Conservation (phyloP, 1,284 basidiomycete genomes). For the Somion occarium region DNA sequence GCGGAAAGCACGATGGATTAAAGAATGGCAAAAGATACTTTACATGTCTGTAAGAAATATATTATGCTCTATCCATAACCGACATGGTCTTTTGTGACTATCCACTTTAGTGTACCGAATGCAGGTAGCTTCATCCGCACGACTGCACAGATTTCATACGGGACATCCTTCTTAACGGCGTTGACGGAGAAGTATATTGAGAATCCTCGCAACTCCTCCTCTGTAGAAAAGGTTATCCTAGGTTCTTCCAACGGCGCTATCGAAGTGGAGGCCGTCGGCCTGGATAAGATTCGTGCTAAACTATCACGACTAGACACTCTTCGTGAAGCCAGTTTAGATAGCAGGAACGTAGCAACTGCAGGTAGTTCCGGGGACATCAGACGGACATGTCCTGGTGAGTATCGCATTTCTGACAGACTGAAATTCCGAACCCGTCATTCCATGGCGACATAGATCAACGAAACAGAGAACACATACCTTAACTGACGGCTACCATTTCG, state of each 20-base stretch:
- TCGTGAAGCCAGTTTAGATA: constrained; percentile 76
- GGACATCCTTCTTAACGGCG: constrained; percentile 72
- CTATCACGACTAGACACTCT: constrained; percentile 66
- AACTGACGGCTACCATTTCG: neutral
- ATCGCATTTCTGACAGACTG: neutral
- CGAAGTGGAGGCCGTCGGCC: constrained; percentile 80
- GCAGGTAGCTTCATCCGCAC: constrained; percentile 76
- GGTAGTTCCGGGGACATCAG: constrained; percentile 52
- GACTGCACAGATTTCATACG: constrained; percentile 50
- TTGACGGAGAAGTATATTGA: constrained; percentile 76
- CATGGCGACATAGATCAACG: neutral
- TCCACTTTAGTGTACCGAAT: constrained; percentile 38
- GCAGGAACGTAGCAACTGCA: constrained; percentile 54
- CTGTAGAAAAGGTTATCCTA: constrained; percentile 60
- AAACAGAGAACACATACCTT: neutral
- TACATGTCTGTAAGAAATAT: constrained; percentile 55
- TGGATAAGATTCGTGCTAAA: constrained; percentile 74
- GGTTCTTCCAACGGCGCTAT: constrained; percentile 83
- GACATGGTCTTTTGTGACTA: constrained; percentile 6
- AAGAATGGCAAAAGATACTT: constrained; percentile 83
- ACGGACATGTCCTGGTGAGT: constrained; percentile 66
- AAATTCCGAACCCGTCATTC: constrained; percentile 1
- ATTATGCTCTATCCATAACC: constrained; percentile 9
- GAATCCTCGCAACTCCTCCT: constrained; percentile 41
- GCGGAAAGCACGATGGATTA: constrained; percentile 85